Conservation (phyloP, 176 grass and related monocot species). For the Lolium rigidum region DNA sequence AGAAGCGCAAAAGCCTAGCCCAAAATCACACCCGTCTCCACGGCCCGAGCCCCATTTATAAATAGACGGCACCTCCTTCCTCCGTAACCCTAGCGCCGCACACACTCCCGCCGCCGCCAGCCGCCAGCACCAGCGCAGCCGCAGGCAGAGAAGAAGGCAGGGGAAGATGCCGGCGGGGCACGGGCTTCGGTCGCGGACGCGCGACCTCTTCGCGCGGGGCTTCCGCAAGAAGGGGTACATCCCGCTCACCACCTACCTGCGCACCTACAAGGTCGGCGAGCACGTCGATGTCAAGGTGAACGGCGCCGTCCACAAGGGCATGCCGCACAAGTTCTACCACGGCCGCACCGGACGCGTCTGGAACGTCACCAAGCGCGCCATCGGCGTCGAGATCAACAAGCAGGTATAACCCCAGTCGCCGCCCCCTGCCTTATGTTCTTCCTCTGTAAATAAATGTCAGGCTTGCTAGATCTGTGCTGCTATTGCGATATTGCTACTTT, state of each 20-base stretch:
- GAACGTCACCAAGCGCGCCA: constrained; percentile 97
- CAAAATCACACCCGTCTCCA: background rate
- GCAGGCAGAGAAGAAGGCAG: background rate
- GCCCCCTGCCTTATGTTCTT: background rate
- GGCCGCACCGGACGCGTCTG: constrained; percentile 83
- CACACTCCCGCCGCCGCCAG: constrained; percentile 9
- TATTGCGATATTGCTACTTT: too few relatives aligned
- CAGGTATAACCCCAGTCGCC: constrained; percentile 54
- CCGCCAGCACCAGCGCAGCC: constrained; percentile 21
- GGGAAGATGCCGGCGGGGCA: constrained; percentile 82
- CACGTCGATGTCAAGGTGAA: constrained; percentile 93
- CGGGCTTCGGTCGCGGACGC: constrained; percentile 74
- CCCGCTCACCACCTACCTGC: constrained; percentile 79
- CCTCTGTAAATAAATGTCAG: background rate
- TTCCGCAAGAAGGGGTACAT: constrained; percentile 94
- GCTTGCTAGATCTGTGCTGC: constrained; percentile 34
- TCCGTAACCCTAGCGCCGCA: constrained; percentile 45
- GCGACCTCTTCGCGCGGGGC: constrained; percentile 67
- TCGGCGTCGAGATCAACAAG: constrained; percentile 98
- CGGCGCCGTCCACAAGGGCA: constrained; percentile 90
- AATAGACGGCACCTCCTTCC: background rate
- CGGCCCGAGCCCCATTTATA: constrained; percentile 28
- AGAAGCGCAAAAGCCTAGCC: background rate
- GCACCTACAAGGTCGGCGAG: constrained; percentile 86
- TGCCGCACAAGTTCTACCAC: constrained; percentile 98